Evolutionary conservation across 192 early-diverging fungal genomes (phyloP).

Genomic region (Gigaspora rosea): DNA sequence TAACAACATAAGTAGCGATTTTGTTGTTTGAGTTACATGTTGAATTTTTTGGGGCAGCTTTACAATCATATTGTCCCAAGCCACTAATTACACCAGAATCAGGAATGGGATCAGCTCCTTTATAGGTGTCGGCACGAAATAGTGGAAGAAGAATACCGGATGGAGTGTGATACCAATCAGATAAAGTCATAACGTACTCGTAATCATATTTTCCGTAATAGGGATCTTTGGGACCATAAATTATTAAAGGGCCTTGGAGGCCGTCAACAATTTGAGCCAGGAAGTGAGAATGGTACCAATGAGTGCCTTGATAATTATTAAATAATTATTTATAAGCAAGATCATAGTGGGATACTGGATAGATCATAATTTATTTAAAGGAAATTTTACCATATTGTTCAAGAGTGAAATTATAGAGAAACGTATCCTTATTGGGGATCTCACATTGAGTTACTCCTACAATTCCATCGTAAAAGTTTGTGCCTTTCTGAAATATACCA

Average conservation of each 20-base stretch:
- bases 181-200: constrained; percentile 37
- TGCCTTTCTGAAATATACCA: constrained; percentile 56
- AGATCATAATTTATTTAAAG: too few species aligned
- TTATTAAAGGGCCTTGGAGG: constrained; percentile 2
- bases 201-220: constrained; percentile 35
- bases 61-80: constrained; percentile 31
- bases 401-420: constrained; percentile 37
- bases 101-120: constrained; percentile 23
- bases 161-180: constrained; percentile 34
- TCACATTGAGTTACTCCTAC: constrained; percentile 42
- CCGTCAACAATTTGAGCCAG: constrained; percentile 37
- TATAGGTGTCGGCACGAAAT: not conserved
- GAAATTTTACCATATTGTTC: constrained; percentile 20
- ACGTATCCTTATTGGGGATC: constrained; percentile 33
- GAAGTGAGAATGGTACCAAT: constrained; percentile 53
- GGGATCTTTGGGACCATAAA: constrained; percentile 34
- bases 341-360: too few species aligned
- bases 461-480: constrained; percentile 53
- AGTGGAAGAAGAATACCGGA: not conserved
- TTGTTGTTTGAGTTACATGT: constrained; percentile 27
- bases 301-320: constrained; percentile 39
- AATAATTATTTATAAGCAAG: too few species aligned
- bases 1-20: constrained; percentile 28
- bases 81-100: constrained; percentile 35
- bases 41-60: constrained; percentile 29